These are phyloP conservation scores for Diaporthe sp. DNA, from an alignment of 2,329 filamentous ascomycete genomes.

Conservation along the genomic window DNA sequence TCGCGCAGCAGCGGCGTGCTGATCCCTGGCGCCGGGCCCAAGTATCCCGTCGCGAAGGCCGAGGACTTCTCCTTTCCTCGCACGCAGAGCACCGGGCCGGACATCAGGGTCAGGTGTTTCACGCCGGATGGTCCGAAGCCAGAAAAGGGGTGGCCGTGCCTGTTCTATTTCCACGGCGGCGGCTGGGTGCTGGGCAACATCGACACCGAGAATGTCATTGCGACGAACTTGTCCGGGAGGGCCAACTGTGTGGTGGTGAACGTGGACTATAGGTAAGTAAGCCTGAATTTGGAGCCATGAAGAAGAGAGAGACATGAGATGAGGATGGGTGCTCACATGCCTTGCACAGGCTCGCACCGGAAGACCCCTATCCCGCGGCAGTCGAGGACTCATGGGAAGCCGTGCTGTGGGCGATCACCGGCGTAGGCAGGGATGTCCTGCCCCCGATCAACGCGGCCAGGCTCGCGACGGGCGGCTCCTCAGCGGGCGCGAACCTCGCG, in stretches of 20 bases:
- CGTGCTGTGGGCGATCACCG: conserved; percentile 59
- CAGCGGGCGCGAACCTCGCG: conserved; percentile 47
- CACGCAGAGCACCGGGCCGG: conserved; percentile 60
- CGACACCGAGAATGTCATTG: conserved; percentile 69
- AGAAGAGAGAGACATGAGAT: not conserved
- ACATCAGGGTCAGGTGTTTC: conserved; percentile 64
- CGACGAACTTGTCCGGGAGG: conserved; percentile 65
- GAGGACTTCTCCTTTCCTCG: conserved; percentile 59
- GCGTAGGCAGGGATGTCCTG: conserved; percentile 47
- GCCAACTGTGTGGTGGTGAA: conserved; percentile 66
- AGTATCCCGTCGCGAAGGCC: conserved; percentile 61
- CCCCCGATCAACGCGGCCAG: conserved; percentile 55
- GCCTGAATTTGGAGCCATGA: conserved; percentile 23
- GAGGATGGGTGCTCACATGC: conserved; percentile 17
- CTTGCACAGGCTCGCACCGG: conserved; percentile 64
- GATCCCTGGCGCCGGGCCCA: conserved; percentile 65
- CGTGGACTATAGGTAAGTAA: conserved; percentile 67
- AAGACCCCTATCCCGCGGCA: conserved; percentile 68
- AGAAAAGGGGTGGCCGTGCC: conserved; percentile 65
- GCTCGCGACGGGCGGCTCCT: conserved; percentile 47
- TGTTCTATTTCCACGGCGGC: conserved; percentile 70
- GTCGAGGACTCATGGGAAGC: conserved; percentile 70
- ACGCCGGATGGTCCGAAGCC: conserved; percentile 61
- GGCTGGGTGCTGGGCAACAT: conserved; percentile 72
- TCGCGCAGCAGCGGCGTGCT: conserved; percentile 65